Percentiles rank a stretch among this genome's conserved stretches.
These are phyloP conservation scores for Collariella sp. DNA, from an alignment of 495 filamentous ascomycete genomes.

Conservation along the genomic window DNA sequence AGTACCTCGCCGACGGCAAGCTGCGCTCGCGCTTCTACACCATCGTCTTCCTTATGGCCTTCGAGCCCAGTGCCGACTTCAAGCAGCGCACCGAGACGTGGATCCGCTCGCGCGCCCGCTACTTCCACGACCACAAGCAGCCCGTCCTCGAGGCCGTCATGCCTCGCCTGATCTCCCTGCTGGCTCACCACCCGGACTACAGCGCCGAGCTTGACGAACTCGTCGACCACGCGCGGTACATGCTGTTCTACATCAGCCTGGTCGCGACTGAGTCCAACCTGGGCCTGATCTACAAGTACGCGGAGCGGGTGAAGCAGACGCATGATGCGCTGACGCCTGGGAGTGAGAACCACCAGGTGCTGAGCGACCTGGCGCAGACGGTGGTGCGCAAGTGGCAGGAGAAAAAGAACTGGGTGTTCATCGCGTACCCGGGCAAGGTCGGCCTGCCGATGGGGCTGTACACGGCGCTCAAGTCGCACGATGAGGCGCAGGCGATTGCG, in stretches of 20 bases:
- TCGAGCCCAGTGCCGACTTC: constrained; percentile 65
- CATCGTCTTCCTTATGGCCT: constrained; percentile 80
- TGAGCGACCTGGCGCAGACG: constrained; percentile 82
- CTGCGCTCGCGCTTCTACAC: constrained; percentile 75
- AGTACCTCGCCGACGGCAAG: constrained; percentile 61
- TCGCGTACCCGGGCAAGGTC: constrained; percentile 73
- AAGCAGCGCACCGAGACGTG: constrained; percentile 72
- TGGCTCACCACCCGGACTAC: constrained; percentile 95
- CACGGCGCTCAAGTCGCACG: constrained; percentile 60
- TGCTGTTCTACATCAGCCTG: constrained; percentile 77
- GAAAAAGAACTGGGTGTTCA: constrained; percentile 64
- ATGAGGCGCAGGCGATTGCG: constrained; percentile 72
- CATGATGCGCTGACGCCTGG: constrained; percentile 61
- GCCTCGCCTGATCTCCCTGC: constrained; percentile 71
- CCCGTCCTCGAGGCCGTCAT: constrained; percentile 77
- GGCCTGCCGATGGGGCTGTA: constrained; percentile 73
- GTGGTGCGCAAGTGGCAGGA: constrained; percentile 78
- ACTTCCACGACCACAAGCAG: constrained; percentile 44
- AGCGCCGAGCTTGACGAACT: constrained; percentile 57
- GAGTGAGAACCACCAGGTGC: constrained; percentile 66
- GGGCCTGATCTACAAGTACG: constrained; percentile 81
- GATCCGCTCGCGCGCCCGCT: constrained; percentile 67
- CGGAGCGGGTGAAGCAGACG: constrained; percentile 85
- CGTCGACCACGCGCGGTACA: constrained; percentile 70
- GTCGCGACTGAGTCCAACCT: constrained; percentile 82